These are phyloP conservation scores for Microglena sp. DNA, from an alignment of 139 green algal genomes.

Conservation along the genomic window DNA sequence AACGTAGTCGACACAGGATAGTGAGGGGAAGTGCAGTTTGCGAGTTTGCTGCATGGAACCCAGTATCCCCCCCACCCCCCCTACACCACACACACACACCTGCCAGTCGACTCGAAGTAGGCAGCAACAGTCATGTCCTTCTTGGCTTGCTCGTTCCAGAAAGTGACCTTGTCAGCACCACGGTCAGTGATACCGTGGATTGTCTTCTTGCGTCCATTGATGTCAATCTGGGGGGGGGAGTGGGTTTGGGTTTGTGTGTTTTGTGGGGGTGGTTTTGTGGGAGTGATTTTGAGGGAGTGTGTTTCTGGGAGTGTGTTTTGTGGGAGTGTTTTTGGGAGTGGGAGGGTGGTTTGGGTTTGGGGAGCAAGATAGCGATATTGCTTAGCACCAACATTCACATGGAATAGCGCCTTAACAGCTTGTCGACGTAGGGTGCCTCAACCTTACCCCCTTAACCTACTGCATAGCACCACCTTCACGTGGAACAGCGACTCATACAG, in stretches of 20 bases:
- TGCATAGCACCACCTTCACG: no score
- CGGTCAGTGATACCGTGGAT: slow-evolving; percentile 8
- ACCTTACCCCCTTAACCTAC: no score
- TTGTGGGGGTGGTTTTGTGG: no score
- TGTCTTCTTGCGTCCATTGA: slow-evolving; percentile 7
- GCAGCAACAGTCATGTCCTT: slow-evolving; percentile 37
- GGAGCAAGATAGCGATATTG: no score
- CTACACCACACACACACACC: slow-evolving; percentile 4
- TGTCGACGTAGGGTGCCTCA: no score
- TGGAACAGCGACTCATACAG: no score
- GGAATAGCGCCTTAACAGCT: no score
- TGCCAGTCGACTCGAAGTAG: slow-evolving; percentile 38
- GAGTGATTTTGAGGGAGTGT: no score
- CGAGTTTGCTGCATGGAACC: neutral
- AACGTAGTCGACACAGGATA: slow-evolving; percentile 51
- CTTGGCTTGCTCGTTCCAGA: slow-evolving; percentile 34
- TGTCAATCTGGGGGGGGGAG: neutral
- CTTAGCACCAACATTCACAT: no score
- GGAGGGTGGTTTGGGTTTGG: no score
- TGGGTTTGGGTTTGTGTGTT: no score
- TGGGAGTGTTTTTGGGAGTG: neutral
- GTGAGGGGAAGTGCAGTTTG: slow-evolving; percentile 20
- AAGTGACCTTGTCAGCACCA: slow-evolving; percentile 16
- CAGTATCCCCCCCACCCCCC: neutral
- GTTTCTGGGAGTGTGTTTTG: no score